Evolutionary conservation across 2,329 filamentous ascomycete species (phyloP), one percentile per base, ranked within the genome.

Genomic region (Myriosclerotinia curreyana): DNA sequence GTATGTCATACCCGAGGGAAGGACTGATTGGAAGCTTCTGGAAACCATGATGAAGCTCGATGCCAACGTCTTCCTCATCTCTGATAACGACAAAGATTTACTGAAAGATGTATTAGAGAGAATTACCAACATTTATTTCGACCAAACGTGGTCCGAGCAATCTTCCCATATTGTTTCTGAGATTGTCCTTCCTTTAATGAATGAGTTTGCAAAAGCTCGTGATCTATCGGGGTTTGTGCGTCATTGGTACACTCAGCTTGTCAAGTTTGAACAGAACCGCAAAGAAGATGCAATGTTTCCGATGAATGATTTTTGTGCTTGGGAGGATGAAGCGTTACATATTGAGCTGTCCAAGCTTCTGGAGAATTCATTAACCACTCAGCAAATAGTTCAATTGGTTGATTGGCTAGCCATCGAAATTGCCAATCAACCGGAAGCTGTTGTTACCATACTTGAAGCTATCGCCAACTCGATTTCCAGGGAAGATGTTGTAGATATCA

Each of bases 41-140:
- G 74, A 76, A 15, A 75, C 76, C 38, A 71, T 81, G n/a, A 71
- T 82, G 22, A 70, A 74, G 28, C 76, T 81, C 59, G 79, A 82
- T 67, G 69, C 78, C 3, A 78, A 78, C 66, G 75, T 80, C 6
- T 81, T 82, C 66, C 72, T 80, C 2, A 73, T 76, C 56, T 66
- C 68, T n/a, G 70, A 75, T 34, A 69, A 75, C 31, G 68, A 72
- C 15, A 55, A 62, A 22, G 61, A 75, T 49, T 60, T 76, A 14
- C 64, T 76, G 6, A 66, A 71, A 12, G 65, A 69, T 2, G 64
- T 79, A 15, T 70, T 80, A 38, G 67, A 68, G 25, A 70, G 67
- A 48, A 72, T 78, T 31, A 76, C 74, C 3, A 61, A 64, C 48
- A 51, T 67, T 2, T 71, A 65, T 64, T 52, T 65, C 40, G 67